Percentiles rank a stretch among this genome's conserved stretches.
Conservation (phyloP, 108 stramenopile species). For the Bacterosira constricta region DNA sequence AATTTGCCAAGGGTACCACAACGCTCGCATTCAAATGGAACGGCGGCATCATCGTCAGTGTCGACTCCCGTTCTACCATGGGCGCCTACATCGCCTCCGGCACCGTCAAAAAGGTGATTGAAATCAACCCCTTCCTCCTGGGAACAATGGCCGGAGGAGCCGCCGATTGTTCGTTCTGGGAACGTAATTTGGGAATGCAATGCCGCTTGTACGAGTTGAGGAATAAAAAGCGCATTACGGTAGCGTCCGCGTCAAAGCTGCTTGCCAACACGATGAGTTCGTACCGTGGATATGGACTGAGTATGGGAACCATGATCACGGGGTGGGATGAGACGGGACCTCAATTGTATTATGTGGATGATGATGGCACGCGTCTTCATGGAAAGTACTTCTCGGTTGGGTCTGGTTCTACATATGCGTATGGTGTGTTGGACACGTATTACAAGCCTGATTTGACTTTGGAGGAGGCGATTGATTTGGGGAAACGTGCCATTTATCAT, state of each 20-base stretch:
- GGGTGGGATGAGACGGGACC: conserved; percentile 99
- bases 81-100: conserved; percentile 97
- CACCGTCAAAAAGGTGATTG: conserved; percentile 98
- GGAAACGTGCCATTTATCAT: conserved; percentile 99
- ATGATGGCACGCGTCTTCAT: conserved; percentile 97
- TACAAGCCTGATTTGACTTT: conserved; percentile 95
- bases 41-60: conserved; percentile 92
- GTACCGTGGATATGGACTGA: conserved; percentile 98
- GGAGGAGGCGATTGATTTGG: conserved; percentile 99
- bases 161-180: conserved; percentile 99
- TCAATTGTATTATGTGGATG: conserved; percentile 99
- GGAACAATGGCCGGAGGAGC: conserved; percentile 99
- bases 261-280: conserved; percentile 96
- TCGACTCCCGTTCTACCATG: conserved; percentile 98
- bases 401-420: conserved; percentile 98
- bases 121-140: conserved; percentile 98
- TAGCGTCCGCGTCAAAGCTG: conserved; percentile 97
- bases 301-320: conserved; percentile 99
- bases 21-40: conserved; percentile 99
- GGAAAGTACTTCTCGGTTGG: conserved; percentile 98
- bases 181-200: conserved; percentile 96
- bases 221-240: conserved; percentile 97
- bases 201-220: conserved; percentile 97
- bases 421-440: conserved; percentile 97
- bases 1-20: conserved; percentile 98